Conservation (phyloP, 495 filamentous ascomycete species). For the Rostrohypoxylon terebratum region DNA sequence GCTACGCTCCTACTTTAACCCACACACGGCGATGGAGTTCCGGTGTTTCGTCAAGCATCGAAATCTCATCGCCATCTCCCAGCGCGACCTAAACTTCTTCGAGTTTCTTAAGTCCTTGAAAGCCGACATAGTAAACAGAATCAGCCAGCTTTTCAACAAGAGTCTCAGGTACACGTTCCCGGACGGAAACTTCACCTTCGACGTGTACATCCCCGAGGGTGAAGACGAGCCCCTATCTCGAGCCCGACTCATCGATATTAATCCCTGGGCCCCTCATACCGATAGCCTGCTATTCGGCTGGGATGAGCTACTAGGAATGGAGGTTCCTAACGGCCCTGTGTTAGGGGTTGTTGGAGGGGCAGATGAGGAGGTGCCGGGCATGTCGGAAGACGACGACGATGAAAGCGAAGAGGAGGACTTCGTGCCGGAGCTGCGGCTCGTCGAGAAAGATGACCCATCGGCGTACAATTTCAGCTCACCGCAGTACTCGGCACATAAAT, state of each 20-base stretch:
- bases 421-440: constrained; percentile 81
- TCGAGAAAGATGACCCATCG: constrained; percentile 85
- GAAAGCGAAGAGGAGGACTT: constrained; percentile 70
- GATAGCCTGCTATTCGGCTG: constrained; percentile 92
- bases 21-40: constrained; percentile 93
- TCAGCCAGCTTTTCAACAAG: constrained; percentile 78
- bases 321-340: constrained; percentile 62
- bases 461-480: constrained; percentile 85
- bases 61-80: constrained; percentile 82
- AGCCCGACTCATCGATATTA: constrained; percentile 92
- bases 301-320: constrained; percentile 82
- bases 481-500: constrained; percentile 94
- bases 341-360: constrained; percentile 56
- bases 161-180: constrained; percentile 81
- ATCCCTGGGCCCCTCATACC: constrained; percentile 92
- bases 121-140: constrained; percentile 68
- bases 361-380: constrained; percentile 46
- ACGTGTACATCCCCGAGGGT: constrained; percentile 88
- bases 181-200: constrained; percentile 86
- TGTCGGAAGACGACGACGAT: constrained; percentile 51
- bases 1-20: constrained; percentile 85
- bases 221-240: constrained; percentile 65
- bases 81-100: constrained; percentile 91
- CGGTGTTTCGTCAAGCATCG: constrained; percentile 89
- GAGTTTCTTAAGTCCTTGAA: constrained; percentile 79